Evolutionary conservation across 2,329 filamentous ascomycete species (phyloP).

Genomic region (Trichophyton rubrum): DNA sequence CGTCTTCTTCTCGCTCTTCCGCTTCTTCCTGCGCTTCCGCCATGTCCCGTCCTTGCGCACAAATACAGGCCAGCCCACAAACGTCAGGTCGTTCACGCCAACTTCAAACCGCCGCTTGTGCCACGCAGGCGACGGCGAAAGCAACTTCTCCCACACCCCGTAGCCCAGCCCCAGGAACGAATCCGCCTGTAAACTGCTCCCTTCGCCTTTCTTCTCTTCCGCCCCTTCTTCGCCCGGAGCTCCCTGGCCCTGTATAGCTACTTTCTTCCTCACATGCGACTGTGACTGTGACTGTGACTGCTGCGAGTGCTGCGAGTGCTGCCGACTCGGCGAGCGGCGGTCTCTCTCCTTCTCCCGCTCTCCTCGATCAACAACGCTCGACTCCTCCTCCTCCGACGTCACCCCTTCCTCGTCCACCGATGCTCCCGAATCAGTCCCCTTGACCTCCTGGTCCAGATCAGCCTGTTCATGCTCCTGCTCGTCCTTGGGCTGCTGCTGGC

Average conservation of each 20-base stretch:
- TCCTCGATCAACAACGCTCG: constrained; percentile 17
- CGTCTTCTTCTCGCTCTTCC: constrained; percentile 16
- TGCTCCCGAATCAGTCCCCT: constrained; percentile 26
- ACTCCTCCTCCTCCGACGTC: constrained; percentile 31
- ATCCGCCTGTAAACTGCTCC: constrained; percentile 25
- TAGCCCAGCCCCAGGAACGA: constrained; percentile 60
- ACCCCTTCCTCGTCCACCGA: constrained; percentile 27
- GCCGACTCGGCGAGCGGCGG: background rate
- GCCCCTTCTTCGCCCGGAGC: background rate
- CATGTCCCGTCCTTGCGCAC: constrained; percentile 66
- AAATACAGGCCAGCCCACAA: constrained; percentile 72
- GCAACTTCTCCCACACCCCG: constrained; percentile 65
- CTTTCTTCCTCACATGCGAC: background rate
- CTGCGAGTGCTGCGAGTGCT: too few relatives aligned
- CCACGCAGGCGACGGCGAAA: constrained; percentile 62
- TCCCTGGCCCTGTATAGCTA: constrained; percentile 1
- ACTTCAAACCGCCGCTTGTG: constrained; percentile 76
- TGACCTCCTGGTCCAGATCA: constrained; percentile 10
- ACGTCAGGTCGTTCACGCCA: constrained; percentile 65
- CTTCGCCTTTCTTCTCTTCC: background rate
- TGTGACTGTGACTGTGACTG: too few relatives aligned
- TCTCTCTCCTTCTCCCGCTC: background rate
- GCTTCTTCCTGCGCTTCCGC: constrained; percentile 43
- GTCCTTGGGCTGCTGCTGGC: background rate
- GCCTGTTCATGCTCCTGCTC: background rate